Conservation (phyloP, 192 early-diverging fungal species). For the Coemansia sp. region DNA sequence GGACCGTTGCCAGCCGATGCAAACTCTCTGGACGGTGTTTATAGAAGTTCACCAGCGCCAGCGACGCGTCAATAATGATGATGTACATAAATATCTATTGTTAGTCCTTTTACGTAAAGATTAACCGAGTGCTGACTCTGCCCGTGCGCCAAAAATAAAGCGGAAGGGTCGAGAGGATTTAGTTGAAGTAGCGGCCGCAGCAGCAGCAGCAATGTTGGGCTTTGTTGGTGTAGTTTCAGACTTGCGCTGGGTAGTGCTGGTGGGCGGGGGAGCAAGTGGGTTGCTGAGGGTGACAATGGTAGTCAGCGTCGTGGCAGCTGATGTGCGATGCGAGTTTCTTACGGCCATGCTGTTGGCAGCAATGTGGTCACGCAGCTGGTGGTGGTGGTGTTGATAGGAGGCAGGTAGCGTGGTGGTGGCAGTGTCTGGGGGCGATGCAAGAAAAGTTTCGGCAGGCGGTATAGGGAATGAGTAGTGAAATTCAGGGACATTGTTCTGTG, state of each 20-base stretch:
- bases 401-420: neutral
- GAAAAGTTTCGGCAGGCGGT: neutral
- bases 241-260: neutral
- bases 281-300: conserved; percentile 4
- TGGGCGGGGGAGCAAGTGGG: conserved; percentile 3
- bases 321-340: conserved; percentile 10
- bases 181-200: neutral
- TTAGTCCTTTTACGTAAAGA: neutral
- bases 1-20: neutral
- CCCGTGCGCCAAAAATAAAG: conserved; percentile 5
- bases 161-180: conserved; percentile 1
- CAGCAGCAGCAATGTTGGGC: neutral
- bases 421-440: conserved; percentile 18
- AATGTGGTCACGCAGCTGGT: neutral
- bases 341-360: neutral
- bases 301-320: conserved; percentile 18
- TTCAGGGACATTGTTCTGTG: neutral
- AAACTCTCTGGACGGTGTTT: neutral
- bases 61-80: neutral
- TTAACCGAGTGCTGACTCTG: conserved; percentile 10
- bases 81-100: neutral
- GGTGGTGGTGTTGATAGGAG: neutral
- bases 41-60: neutral
- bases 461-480: neutral
- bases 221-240: neutral